Evolutionary conservation across 768 basidiomycete species (phyloP).

Genomic region (Tephrocybe rancida): DNA sequence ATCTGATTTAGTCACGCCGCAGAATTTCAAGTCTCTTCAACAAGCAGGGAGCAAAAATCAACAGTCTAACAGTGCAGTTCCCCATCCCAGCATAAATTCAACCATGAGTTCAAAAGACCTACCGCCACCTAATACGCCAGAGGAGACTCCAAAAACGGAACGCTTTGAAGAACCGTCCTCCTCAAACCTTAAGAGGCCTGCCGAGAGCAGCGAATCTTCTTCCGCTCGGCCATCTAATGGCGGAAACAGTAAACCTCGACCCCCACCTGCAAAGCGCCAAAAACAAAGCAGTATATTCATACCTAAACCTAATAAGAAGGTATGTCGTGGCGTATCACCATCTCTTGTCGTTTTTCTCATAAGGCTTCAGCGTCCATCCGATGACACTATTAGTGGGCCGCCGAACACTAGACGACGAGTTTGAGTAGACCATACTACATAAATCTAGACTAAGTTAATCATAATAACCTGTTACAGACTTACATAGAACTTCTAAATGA

Average conservation of each 20-base stretch:
- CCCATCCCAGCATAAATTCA: background rate
- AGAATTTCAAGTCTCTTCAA: constrained; percentile 16
- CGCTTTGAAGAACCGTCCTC: background rate
- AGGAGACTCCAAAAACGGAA: background rate
- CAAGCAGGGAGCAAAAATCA: background rate
- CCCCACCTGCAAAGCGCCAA: constrained; percentile 35
- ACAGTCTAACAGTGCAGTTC: background rate
- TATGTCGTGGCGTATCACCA: background rate
- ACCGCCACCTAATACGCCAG: background rate
- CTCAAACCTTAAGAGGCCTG: constrained; percentile 6
- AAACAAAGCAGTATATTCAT: constrained; percentile 60
- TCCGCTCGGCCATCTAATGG: background rate
- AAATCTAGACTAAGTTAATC: too few relatives aligned
- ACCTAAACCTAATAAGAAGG: constrained; percentile 49
- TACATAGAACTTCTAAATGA: too few relatives aligned
- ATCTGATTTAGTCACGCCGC: constrained; percentile 19
- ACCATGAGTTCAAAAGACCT: background rate
- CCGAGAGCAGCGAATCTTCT: constrained; percentile 3
- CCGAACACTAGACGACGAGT: constrained; percentile 12
- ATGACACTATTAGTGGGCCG: constrained; percentile 12
- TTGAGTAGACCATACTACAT: background rate
- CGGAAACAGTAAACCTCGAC: constrained; percentile 8
- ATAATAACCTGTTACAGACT: too few relatives aligned
- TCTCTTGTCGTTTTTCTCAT: background rate
- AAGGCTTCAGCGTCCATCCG: constrained; percentile 15